Conservation (phyloP, 306 rosid genomes). For the Trichosanthes cucumerina region DNA sequence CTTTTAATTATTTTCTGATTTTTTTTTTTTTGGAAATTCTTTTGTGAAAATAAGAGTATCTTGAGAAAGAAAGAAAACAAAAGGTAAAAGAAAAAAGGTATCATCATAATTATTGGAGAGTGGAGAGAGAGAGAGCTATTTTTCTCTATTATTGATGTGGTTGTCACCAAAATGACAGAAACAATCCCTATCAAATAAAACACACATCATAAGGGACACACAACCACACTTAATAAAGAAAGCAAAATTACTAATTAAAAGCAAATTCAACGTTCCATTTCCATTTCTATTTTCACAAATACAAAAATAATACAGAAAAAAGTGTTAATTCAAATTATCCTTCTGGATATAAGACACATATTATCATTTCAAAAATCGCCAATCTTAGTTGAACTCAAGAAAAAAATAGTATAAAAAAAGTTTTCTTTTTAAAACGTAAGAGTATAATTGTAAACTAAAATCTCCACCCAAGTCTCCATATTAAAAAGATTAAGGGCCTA, state of each 20-base stretch:
- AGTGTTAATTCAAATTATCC: not conserved
- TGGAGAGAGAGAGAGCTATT: not conserved
- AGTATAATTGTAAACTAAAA: no score
- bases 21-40: not conserved
- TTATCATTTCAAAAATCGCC: no score
- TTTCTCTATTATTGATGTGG: conserved; percentile 3
- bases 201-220: not conserved
- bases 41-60: not conserved
- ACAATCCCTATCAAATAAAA: not conserved
- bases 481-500: no score
- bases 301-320: no score
- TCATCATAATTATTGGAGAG: not conserved
- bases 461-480: no score
- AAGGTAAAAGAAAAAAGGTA: not conserved
- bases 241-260: not conserved
- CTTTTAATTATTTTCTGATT: not conserved
- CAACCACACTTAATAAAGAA: not conserved
- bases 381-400: not conserved
- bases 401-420: no score
- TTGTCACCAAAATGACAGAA: conserved; percentile 4
- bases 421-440: not conserved
- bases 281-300: not conserved
- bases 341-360: not conserved
- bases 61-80: not conserved
- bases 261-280: not conserved